Conservation (phyloP, 2,329 filamentous ascomycete genomes). For the Fusarium tricinctum region DNA sequence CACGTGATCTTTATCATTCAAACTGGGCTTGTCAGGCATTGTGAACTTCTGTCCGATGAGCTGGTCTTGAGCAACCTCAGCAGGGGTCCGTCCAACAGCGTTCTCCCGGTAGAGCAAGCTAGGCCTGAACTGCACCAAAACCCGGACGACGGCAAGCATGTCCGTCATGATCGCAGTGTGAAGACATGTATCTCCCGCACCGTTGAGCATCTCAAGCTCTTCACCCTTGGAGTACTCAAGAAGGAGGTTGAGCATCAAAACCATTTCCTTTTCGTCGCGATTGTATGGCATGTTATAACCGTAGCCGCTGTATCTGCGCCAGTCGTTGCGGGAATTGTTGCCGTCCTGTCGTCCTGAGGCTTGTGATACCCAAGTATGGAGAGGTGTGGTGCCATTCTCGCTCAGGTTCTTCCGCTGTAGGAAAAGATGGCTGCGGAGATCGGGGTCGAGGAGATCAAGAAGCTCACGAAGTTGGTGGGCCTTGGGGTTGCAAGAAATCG, state of each 20-base stretch:
- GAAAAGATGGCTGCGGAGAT: conserved; percentile 70
- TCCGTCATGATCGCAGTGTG: conserved; percentile 67
- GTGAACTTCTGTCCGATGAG: conserved; percentile 59
- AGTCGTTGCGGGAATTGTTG: conserved; percentile 4
- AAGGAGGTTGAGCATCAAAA: conserved; percentile 63
- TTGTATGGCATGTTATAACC: conserved; percentile 43
- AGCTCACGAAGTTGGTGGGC: conserved; percentile 60
- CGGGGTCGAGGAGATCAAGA: conserved; percentile 69
- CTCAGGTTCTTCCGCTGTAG: conserved; percentile 67
- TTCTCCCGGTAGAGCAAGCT: conserved; percentile 79
- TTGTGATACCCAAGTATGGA: conserved; percentile 70
- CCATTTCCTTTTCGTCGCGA: conserved; percentile 48
- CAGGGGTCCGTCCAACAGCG: conserved; percentile 79
- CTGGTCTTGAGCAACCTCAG: conserved; percentile 74
- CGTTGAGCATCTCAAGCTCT: conserved; percentile 71
- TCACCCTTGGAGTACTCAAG: conserved; percentile 69
- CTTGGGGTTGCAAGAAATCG: conserved; percentile 55
- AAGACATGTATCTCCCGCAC: conserved; percentile 74
- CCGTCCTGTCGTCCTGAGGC: conserved; percentile 41
- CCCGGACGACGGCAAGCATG: conserved; percentile 55
- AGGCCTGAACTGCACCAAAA: conserved; percentile 69
- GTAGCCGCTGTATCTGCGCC: conserved; percentile 15
- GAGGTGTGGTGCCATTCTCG: conserved; percentile 70
- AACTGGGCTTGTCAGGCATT: conserved; percentile 31
- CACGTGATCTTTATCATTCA: conserved; percentile 8